phyloP scores from a whole-genome alignment of 345 rosid species.

The Gossypium arboreum region DNA sequence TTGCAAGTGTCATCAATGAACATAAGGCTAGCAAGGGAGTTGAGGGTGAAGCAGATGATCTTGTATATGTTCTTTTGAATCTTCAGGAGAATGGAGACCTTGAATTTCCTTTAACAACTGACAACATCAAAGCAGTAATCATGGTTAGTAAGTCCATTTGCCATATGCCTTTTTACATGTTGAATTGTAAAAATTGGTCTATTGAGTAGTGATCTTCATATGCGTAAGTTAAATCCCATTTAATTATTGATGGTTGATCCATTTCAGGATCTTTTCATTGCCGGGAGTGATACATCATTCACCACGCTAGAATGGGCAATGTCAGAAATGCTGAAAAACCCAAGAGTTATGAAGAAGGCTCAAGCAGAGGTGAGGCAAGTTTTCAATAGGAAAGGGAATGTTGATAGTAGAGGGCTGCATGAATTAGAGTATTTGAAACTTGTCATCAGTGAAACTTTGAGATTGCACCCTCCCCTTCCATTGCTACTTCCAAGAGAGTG shows the following conservation, averaged over 20 bases:
- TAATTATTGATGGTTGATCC: neutral
- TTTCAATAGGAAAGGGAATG: neutral
- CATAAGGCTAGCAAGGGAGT: neutral
- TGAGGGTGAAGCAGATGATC: neutral
- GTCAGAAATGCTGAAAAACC: conserved; percentile 1
- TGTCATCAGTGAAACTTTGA: neutral
- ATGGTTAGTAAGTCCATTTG: neutral
- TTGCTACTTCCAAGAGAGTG: conserved; percentile 7
- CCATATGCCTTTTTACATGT: neutral
- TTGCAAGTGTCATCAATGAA: neutral
- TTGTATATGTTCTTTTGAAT: conserved; percentile 8
- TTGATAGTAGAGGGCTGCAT: neutral
- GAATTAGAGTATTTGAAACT: neutral
- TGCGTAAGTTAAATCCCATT: too few relatives aligned
- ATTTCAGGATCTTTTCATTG: neutral
- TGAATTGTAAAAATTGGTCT: neutral
- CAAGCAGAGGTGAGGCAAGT: neutral
- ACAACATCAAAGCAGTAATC: conserved; percentile 6
- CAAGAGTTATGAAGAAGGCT: neutral
- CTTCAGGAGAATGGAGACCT: conserved; percentile 4
- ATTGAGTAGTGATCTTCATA: neutral
- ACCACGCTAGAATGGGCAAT: neutral
- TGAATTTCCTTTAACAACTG: neutral
- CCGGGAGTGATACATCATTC: neutral
- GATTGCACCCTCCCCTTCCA: conserved; percentile 2